Conservation (phyloP, 352 stramenopile genomes). For the Pythium aristosporum region DNA sequence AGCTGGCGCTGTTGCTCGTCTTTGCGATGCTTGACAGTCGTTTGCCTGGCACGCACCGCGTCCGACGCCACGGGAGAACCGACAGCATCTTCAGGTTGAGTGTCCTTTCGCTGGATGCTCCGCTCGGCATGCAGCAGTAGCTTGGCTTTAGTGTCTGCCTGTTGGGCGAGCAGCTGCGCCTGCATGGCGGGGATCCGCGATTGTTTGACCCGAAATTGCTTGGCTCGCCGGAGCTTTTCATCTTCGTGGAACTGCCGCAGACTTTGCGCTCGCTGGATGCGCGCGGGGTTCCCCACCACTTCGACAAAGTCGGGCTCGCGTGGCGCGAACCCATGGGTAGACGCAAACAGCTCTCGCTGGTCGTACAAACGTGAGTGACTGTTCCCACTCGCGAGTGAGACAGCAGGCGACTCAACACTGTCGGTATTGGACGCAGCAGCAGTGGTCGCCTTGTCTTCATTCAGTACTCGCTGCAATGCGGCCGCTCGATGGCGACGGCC, state of each 20-base stretch:
- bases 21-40: conserved; percentile 7
- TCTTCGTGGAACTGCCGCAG: conserved; percentile 22
- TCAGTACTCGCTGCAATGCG: conserved; percentile 17
- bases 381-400: not conserved
- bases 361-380: conserved; percentile 1
- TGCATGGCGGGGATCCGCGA: not conserved
- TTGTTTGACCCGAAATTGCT: conserved; percentile 13
- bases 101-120: not conserved
- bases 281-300: conserved; percentile 12
- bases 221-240: conserved; percentile 4
- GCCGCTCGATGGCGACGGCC: conserved; percentile 11
- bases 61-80: not conserved
- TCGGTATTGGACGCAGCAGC: not conserved
- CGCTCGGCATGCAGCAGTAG: not conserved
- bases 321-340: conserved; percentile 13
- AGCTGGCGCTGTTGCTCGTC: conserved; percentile 12
- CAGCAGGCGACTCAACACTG: not conserved
- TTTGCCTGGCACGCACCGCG: not conserved
- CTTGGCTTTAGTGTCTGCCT: conserved; percentile 19
- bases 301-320: conserved; percentile 18
- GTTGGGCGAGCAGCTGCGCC: conserved; percentile 13
- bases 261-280: conserved; percentile 14
- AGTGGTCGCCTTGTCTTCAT: not conserved
- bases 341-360: conserved; percentile 3
- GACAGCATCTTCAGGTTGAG: not conserved